phyloP scores from a whole-genome alignment of 176 grass and related monocot species.

The Melocanna baccifera region DNA sequence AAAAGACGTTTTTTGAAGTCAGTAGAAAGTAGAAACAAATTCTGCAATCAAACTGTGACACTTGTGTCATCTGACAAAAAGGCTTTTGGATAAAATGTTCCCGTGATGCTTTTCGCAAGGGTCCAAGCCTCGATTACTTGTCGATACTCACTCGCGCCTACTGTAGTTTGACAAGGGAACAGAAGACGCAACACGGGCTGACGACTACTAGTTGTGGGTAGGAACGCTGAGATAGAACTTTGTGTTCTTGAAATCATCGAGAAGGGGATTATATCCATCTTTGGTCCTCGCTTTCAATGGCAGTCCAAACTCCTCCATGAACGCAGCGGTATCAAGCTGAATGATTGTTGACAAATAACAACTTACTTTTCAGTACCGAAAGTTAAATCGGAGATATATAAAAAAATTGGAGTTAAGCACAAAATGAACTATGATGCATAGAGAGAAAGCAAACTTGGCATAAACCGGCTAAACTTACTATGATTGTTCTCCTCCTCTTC shows the following conservation, averaged over 20 bases:
- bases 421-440: neutral
- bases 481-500: slow-evolving; percentile 81
- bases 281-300: slow-evolving; percentile 86
- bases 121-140: neutral
- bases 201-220: slow-evolving; percentile 67
- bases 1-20: neutral
- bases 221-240: slow-evolving; percentile 92
- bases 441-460: neutral
- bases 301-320: slow-evolving; percentile 93
- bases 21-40: neutral
- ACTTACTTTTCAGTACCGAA: slow-evolving; percentile 14
- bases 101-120: neutral
- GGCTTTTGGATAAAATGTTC: neutral
- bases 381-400: neutral
- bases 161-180: neutral
- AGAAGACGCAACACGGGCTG: neutral
- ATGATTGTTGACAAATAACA: neutral
- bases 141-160: neutral
- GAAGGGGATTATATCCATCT: slow-evolving; percentile 89
- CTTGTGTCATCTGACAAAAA: neutral
- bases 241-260: slow-evolving; percentile 93
- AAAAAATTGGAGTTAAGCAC: neutral
- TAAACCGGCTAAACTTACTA: slow-evolving; percentile 52
- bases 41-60: neutral
- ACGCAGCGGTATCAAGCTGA: slow-evolving; percentile 78